These are phyloP conservation scores for Castanea mollissima DNA, from an alignment of 306 rosid species.

Conservation along the genomic window DNA sequence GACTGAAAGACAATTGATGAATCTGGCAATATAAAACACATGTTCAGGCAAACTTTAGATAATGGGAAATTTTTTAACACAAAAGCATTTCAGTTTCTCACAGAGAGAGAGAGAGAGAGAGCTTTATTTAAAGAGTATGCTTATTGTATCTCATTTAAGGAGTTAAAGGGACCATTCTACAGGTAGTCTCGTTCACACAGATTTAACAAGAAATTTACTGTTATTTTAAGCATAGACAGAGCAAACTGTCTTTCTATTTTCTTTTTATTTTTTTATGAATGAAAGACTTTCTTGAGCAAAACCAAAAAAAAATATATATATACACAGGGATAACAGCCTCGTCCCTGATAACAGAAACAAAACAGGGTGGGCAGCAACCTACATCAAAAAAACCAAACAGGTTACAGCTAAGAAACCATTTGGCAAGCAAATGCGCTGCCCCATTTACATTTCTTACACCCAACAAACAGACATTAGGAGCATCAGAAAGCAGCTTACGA, in stretches of 20 bases:
- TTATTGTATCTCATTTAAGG: background rate
- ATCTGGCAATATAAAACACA: conserved; percentile 48
- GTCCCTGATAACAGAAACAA: too few relatives aligned
- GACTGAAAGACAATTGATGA: conserved; percentile 91
- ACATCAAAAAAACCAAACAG: too few relatives aligned
- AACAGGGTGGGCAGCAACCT: too few relatives aligned
- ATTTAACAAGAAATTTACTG: background rate
- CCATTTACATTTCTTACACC: too few relatives aligned
- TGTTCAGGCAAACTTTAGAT: conserved; percentile 10
- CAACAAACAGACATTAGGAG: too few relatives aligned
- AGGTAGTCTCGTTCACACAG: background rate
- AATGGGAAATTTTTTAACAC: background rate
- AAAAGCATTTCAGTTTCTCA: background rate
- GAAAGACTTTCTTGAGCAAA: too few relatives aligned
- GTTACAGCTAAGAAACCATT: too few relatives aligned
- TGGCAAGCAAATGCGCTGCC: too few relatives aligned
- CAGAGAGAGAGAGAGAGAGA: background rate
- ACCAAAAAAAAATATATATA: too few relatives aligned
- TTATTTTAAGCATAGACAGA: background rate
- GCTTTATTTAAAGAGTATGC: background rate
- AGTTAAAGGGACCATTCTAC: background rate
- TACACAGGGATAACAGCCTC: too few relatives aligned
- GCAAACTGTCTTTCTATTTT: background rate
- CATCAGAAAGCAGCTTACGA: too few relatives aligned
- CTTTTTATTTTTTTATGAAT: too few relatives aligned